Base-by-base conservation (phyloP, 2,329 filamentous ascomycete species). In the Dryadomyces quercus-mongolicae region DNA sequence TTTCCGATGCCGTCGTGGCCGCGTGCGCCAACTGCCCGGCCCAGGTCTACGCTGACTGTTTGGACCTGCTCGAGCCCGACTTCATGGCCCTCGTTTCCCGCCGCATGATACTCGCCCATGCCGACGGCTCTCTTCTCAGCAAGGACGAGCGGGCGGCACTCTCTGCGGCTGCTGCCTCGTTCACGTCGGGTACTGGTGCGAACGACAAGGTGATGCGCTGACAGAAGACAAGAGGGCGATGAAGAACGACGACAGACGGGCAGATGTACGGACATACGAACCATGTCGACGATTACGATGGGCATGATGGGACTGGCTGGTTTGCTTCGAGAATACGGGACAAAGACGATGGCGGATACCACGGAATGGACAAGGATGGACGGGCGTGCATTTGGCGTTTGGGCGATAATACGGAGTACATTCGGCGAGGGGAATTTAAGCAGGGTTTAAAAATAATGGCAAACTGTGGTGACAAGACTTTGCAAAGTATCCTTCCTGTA, bases 41-140 rank as follows among this genome's bases (percentile, higher is more conserved):
- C 5, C 61, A 59, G 48, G 57, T 62, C 3, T 62, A 62, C 22
- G 55, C 54, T 3, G 57, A 56, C 3, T 52, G 56, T 18, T 54
- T 59, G 2, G 49, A 54, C 6, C 48, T 60, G 16, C 54, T 63
- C 15, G 57, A 62, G 7, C 40, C 48, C 1, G 60, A 58, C 16
- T 63, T 62, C 38, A 62, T 61, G 60, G 51, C 54, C 20, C 51
- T 50, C 20, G 59, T 61, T 15, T 61, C 60, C 4, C 44, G 51
- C 34, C 53, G 55, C n/a, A 60, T 61, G 56, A 58, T 61, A 18
- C 51, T 59, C 51, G 54, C 53, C n/a, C 53, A 60, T 16, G 55
- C 58, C 7, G 56, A 61, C 53, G 42, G 9, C 13, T 16, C 15
- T 3, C 56, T 61, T 2, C 8, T 57, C 2, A 56, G 56, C 54